These are phyloP conservation scores for Oryza coarctata DNA, from an alignment of 176 grass and related monocot species.

Conservation along the genomic window DNA sequence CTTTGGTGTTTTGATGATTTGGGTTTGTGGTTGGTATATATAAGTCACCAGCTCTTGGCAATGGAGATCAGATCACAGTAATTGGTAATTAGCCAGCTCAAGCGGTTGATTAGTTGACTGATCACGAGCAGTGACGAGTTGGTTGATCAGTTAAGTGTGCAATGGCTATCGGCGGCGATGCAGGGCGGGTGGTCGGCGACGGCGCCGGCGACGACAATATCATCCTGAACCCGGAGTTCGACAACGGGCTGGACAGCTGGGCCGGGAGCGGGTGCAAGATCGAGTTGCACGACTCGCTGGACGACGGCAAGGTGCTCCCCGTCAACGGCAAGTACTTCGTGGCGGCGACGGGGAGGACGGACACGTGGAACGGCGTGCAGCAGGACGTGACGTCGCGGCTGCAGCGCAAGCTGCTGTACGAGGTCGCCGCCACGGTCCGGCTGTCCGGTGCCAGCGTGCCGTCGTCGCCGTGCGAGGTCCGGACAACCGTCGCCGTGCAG, in stretches of 20 bases:
- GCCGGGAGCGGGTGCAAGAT: conserved; percentile 81
- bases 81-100: conserved; percentile 15
- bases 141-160: background rate
- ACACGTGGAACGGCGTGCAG: conserved; percentile 73
- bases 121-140: background rate
- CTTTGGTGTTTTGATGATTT: background rate
- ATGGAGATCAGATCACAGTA: conserved; percentile 14
- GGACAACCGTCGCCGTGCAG: conserved; percentile 59
- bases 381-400: conserved; percentile 75
- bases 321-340: conserved; percentile 72
- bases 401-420: conserved; percentile 72
- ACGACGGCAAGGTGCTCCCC: conserved; percentile 66
- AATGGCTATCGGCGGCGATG: conserved; percentile 21
- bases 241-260: conserved; percentile 76
- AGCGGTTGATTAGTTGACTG: background rate
- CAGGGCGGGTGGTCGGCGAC: conserved; percentile 4
- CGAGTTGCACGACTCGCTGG: conserved; percentile 67
- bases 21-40: conserved; percentile 44
- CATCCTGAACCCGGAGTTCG: conserved; percentile 88
- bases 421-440: conserved; percentile 57
- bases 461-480: conserved; percentile 51
- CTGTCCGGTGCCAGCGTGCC: conserved; percentile 24
- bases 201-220: conserved; percentile 61
- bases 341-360: conserved; percentile 61
- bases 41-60: conserved; percentile 9